A percentile compares a stretch with the other conserved stretches of the same genome.
Evolutionary conservation across 805 yeast species (phyloP).

Genomic region (Saccharomycopsis sp.): DNA sequence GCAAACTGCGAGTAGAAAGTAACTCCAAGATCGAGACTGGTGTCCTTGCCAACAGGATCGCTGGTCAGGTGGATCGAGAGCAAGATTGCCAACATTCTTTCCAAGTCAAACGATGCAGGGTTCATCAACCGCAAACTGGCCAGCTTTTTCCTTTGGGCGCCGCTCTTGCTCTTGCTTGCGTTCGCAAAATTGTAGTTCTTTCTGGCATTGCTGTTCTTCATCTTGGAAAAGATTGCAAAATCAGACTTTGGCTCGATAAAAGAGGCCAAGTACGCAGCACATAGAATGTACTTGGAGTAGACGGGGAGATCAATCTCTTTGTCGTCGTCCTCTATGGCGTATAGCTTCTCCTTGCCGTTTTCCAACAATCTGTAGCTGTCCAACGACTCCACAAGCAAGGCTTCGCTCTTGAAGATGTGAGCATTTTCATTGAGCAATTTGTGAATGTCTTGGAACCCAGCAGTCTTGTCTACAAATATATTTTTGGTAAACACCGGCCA

Average conservation of each 20-base stretch:
- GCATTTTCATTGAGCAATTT: slow-evolving; percentile 10
- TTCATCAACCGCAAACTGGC: slow-evolving; percentile 33
- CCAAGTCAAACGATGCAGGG: slow-evolving; percentile 36
- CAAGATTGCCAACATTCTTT: slow-evolving; percentile 36
- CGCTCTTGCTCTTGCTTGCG: slow-evolving; percentile 1
- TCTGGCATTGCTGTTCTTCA: slow-evolving; percentile 20
- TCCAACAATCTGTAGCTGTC: neutral
- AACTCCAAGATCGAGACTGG: slow-evolving; percentile 23
- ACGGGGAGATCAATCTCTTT: slow-evolving; percentile 28
- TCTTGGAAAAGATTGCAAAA: slow-evolving; percentile 32
- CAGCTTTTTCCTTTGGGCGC: slow-evolving; percentile 7
- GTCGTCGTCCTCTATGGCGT: neutral
- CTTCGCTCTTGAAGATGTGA: slow-evolving; percentile 9
- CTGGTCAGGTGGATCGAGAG: slow-evolving; percentile 32
- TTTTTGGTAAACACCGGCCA: slow-evolving; percentile 14
- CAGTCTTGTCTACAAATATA: neutral
- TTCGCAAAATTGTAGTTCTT: neutral
- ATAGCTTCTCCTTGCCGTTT: neutral
- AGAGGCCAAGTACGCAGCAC: slow-evolving; percentile 39
- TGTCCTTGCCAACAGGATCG: slow-evolving; percentile 22
- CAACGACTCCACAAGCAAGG: slow-evolving; percentile 1
- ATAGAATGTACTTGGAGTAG: slow-evolving; percentile 34
- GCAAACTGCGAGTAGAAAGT: slow-evolving; percentile 36
- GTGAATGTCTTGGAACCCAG: slow-evolving; percentile 8
- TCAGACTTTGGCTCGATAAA: slow-evolving; percentile 33